Evolutionary conservation across 2,329 filamentous ascomycete genomes (phyloP).

Genomic region (Phyllosticta citribraziliensis): DNA sequence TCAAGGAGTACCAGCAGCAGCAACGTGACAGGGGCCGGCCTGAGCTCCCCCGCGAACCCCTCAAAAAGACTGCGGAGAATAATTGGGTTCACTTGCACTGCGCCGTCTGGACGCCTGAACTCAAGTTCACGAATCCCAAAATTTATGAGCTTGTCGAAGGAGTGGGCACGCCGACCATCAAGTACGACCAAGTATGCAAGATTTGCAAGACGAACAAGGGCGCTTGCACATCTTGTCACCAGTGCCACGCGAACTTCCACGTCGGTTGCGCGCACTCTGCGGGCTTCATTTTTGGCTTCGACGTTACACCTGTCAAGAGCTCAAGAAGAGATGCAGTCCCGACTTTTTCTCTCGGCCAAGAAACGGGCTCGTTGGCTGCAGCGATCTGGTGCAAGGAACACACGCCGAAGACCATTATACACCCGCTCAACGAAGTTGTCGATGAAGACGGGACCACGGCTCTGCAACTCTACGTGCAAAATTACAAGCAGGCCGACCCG

Average conservation of each 20-base stretch:
- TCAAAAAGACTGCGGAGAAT: conserved; percentile 91
- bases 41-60: conserved; percentile 71
- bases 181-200: conserved; percentile 72
- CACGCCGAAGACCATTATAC: conserved; percentile 57
- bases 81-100: conserved; percentile 98
- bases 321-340: conserved; percentile 73
- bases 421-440: conserved; percentile 68
- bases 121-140: conserved; percentile 81
- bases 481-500: conserved; percentile 90
- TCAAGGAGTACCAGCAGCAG: conserved; percentile 70
- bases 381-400: conserved; percentile 90
- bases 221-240: conserved; percentile 76
- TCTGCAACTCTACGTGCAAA: conserved; percentile 76
- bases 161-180: conserved; percentile 62
- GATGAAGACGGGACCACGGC: conserved; percentile 65
- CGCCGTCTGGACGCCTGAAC: conserved; percentile 82
- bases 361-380: conserved; percentile 75
- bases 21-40: conserved; percentile 81
- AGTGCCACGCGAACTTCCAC: conserved; percentile 65
- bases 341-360: conserved; percentile 65
- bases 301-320: conserved; percentile 80
- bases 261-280: conserved; percentile 82
- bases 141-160: conserved; percentile 81
- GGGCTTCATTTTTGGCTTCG: conserved; percentile 78
- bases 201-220: conserved; percentile 65